Base-by-base conservation (phyloP, 306 rosid species). In the Pachyrhizus erosus region DNA sequence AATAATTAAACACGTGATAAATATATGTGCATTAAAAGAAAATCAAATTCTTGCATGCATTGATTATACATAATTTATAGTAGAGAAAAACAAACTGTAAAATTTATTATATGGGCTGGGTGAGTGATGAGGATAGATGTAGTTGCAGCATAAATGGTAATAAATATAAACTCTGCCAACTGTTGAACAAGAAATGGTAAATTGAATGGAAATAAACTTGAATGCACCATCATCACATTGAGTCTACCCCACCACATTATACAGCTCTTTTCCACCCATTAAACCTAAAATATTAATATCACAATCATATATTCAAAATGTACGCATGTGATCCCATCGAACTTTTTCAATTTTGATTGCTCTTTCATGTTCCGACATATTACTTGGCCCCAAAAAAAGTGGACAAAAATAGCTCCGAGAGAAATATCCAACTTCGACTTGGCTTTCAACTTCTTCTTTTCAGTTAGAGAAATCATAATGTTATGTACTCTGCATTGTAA, bases 261-360 rank as follows among this genome's bases (percentile, higher is more conserved):
- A 61, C 57, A 81, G 34, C 45, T 15, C 8, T 49, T 81, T 81
- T 62, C 68, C 58, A 81, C 68, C 80, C 23, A 73, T 27, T 48
- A 15, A 24, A 81, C 57, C 34, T 37, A 67, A 65, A 33, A 68
- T 52, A 51, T 58, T 61, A 60, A 62, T 49, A 34, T 62, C 67
- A 31, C 75, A 73, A 72, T 81, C 66, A n/a, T 57, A 14, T 40
- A 26, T 18, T 42, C 26, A 80, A 71, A 57, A 26, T 55, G 74
- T 39, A 73, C 51, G 80, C 84, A 73, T 81, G 84, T 81, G 84
- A 81, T 81, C 69, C 21, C 55, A 34, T 81, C 80, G 9, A 73
- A 81, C 84, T 12, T 73, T 81, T 81, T 81, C 11, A 71, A 64
- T 48, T 81, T 81, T 39, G 68, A 60, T 61, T 81, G 84, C 58